Evolutionary conservation across 306 rosid species (phyloP), one percentile per base, ranked within the genome.

Genomic region (Medicago lupulina): DNA sequence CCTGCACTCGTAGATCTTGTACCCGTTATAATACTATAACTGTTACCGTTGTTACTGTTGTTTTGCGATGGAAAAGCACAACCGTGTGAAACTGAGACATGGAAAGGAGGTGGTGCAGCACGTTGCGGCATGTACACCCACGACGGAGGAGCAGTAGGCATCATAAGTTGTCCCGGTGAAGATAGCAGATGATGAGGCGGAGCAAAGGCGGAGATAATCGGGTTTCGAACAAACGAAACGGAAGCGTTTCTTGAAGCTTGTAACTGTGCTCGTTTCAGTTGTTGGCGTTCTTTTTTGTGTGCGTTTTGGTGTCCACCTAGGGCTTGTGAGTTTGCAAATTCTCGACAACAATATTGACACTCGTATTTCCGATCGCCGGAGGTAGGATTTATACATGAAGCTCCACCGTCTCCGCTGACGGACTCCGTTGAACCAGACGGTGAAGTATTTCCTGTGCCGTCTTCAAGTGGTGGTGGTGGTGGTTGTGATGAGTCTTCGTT

Each of bases 301-400:
- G 96, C 96, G 43, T 91, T 89, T 64, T 91, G 96, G 69, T 91
- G 96, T 53, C 96, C 96, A 1, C 96, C 93, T 13, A 91, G 80
- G 0, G 96, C 96, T 55, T 91, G 96, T 0, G 93, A 87, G 71
- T 88, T 91, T 4, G 75, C 77, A 31, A 88, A 91, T 4, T 70
- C 90, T 36, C 90, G 74, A 39, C 62, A 79, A 78, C 96, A 91
- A 59, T 85, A 88, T 17, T 89, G 90, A 76, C 96, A 91, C 71
- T 77, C 75, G 89, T 85, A 91, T 68, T 79, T 88, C 38, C 86
- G 80, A 44, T 75, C 83, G 9, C 90, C 81, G 21, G 90, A 84
- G 77, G 89, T 39, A 38, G 86, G 28, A 3, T 86, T 75, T 41
- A 86, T 79, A 0, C 28, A 39, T 5, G 70, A 36, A 0, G 21